Evolutionary conservation across 2,329 filamentous ascomycete species (phyloP), one percentile per base, ranked within the genome.

Genomic region (Thielaviopsis euricoi): DNA sequence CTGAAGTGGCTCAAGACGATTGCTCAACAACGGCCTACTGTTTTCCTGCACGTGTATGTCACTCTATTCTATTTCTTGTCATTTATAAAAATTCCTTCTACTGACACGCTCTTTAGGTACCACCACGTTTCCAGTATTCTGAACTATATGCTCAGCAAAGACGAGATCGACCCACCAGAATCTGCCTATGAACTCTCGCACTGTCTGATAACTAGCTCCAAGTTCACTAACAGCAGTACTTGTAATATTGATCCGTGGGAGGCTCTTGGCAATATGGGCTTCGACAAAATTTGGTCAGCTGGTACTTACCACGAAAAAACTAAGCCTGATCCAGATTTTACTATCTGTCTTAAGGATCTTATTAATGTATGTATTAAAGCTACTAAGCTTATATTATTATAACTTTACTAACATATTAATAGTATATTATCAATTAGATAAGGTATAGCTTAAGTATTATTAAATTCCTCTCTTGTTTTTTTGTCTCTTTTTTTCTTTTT

Each of bases 211-310:
- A 22, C 75, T 75, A 1, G 77, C 78, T 57, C 69, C 71, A 2
- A 74, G 74, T 52, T 81, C 80, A 60, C 69, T 74, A 2, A 69
- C 70, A 9, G 72, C 74, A 17, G 68, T 76, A 19, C 73, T 76
- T 52, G 75, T 76, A 5, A 71, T 71, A 29, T 71, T 73, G 46
- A 67, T 71, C 26, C 67, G 85, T 12, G 74, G 74, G 53, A 74
- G 78, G 52, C 73, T 76, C 1, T 71, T 85, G 75, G 80, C 43
- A 75, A 78, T 2, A 76, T 81, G 66, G 83, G 82, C 1, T 85
- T 86, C 61, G 74, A 76, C 9, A 82, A 83, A 0, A 69, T 86
- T 1, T 85, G 80, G 80, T 74, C 75, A 23, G 74, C 74, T 5
- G 78, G 76, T 60, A 77, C 76, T 0, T 75, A 78, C 56, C 74